phyloP scores from a whole-genome alignment of 2,329 filamentous ascomycete species.

The Apiospora rasikravindrae region DNA sequence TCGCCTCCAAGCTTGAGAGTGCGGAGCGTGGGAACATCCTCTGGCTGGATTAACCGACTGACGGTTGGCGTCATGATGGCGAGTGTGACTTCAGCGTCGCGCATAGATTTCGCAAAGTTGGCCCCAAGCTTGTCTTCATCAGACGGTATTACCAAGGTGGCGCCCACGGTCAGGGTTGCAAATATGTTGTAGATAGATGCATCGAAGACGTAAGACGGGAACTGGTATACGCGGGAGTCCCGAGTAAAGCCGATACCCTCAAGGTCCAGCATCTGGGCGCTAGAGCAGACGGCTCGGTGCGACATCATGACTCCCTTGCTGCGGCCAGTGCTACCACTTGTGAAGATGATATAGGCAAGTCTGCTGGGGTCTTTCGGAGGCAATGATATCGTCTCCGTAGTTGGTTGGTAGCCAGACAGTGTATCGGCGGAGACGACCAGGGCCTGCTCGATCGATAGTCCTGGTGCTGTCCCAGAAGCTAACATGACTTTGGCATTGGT shows the following conservation, averaged over 20 bases:
- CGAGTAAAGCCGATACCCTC: slow-evolving; percentile 50
- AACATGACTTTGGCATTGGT: slow-evolving; percentile 20
- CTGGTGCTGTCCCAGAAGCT: background rate
- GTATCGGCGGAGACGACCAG: background rate
- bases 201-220: slow-evolving; percentile 23
- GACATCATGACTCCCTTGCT: slow-evolving; percentile 25
- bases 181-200: slow-evolving; percentile 20
- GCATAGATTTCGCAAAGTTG: slow-evolving; percentile 18
- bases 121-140: slow-evolving; percentile 6
- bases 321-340: slow-evolving; percentile 24
- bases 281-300: slow-evolving; percentile 19
- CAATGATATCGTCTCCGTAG: background rate
- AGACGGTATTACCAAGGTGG: slow-evolving; percentile 20
- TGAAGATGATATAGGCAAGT: slow-evolving; percentile 23
- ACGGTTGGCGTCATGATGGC: slow-evolving; percentile 3
- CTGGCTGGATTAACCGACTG: background rate
- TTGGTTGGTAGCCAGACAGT: background rate
- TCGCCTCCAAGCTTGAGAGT: slow-evolving; percentile 9
- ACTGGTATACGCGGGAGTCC: slow-evolving; percentile 41
- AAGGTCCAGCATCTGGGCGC: slow-evolving; percentile 10
- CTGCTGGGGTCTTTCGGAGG: background rate
- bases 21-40: slow-evolving; percentile 29
- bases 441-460: background rate
- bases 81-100: slow-evolving; percentile 45
- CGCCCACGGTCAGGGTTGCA: slow-evolving; percentile 16